Percentiles rank a stretch among this genome's conserved stretches.
These are phyloP conservation scores for Erysimum cheiri DNA, from an alignment of 441 rosid genomes.

Conservation along the genomic window DNA sequence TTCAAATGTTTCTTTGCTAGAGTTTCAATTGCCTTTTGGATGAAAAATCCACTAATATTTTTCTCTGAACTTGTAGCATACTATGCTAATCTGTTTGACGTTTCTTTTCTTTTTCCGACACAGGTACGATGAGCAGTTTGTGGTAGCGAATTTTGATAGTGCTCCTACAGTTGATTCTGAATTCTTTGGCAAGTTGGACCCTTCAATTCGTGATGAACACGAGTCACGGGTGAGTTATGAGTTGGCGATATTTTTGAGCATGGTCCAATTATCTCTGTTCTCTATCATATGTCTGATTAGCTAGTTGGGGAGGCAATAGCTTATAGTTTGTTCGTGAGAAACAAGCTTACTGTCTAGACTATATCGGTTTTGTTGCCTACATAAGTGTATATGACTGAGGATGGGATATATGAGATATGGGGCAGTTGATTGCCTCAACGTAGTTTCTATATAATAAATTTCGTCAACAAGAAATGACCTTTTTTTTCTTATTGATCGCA, in stretches of 20 bases:
- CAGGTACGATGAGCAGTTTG: constrained; percentile 90
- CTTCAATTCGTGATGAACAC: constrained; percentile 70
- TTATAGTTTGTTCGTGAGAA: constrained; percentile 13
- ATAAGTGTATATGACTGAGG: constrained; percentile 17
- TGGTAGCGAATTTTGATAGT: constrained; percentile 74
- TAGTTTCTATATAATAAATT: too few relatives aligned
- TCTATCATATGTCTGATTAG: background rate
- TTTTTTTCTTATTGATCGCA: constrained; percentile 14
- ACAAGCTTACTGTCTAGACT: background rate
- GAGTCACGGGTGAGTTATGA: constrained; percentile 77
- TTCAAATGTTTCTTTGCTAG: constrained; percentile 21
- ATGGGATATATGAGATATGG: constrained; percentile 11
- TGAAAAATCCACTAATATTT: constrained; percentile 8
- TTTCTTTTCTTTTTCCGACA: constrained; percentile 29
- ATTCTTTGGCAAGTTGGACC: constrained; percentile 68
- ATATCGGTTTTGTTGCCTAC: constrained; percentile 5
- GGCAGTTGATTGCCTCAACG: constrained; percentile 10
- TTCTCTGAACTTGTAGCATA: constrained; percentile 24
- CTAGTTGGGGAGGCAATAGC: too few relatives aligned
- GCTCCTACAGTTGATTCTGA: constrained; percentile 94
- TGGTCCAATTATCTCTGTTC: constrained; percentile 13
- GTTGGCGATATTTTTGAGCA: constrained; percentile 11
- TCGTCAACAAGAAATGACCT: too few relatives aligned
- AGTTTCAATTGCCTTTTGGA: constrained; percentile 17
- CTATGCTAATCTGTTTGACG: constrained; percentile 24